Percentiles rank a stretch among this genome's conserved stretches.
phyloP scores from a whole-genome alignment of 2,329 filamentous ascomycete genomes.

The Mollisia scopiformis region DNA sequence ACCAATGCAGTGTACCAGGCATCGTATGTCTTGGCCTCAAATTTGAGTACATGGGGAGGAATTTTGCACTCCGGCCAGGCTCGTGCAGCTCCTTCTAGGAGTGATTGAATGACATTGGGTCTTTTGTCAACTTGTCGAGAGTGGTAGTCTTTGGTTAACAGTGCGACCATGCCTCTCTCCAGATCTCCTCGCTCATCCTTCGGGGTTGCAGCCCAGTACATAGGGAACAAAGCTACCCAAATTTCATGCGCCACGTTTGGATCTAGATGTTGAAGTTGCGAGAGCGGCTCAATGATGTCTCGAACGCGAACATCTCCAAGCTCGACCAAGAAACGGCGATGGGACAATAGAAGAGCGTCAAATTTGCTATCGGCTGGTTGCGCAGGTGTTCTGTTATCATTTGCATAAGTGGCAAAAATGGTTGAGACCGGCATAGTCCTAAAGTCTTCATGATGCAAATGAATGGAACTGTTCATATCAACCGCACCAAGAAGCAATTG shows the following conservation, averaged over 20 bases:
- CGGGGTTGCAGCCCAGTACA: conserved; percentile 88
- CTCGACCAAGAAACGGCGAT: conserved; percentile 83
- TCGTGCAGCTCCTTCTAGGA: conserved; percentile 85
- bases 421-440: conserved; percentile 73
- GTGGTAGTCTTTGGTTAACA: conserved; percentile 95
- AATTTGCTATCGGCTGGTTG: conserved; percentile 81
- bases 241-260: conserved; percentile 80
- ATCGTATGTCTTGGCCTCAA: conserved; percentile 90
- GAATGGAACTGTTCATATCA: conserved; percentile 78
- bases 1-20: conserved; percentile 95
- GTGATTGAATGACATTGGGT: conserved; percentile 91
- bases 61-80: conserved; percentile 88
- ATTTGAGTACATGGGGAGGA: conserved; percentile 95
- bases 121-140: conserved; percentile 91
- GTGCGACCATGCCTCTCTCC: conserved; percentile 85
- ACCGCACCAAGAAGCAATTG: conserved; percentile 90
- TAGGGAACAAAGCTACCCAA: conserved; percentile 88
- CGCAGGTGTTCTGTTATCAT: conserved; percentile 65
- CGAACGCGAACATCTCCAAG: conserved; percentile 84
- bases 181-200: conserved; percentile 89
- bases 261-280: conserved; percentile 91
- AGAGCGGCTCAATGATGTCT: conserved; percentile 87
- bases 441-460: conserved; percentile 84
- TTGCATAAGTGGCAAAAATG: conserved; percentile 73
- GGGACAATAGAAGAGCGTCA: conserved; percentile 75